Evolutionary conservation across 768 basidiomycete genomes (phyloP).

Genomic region (Mycena rosella): DNA sequence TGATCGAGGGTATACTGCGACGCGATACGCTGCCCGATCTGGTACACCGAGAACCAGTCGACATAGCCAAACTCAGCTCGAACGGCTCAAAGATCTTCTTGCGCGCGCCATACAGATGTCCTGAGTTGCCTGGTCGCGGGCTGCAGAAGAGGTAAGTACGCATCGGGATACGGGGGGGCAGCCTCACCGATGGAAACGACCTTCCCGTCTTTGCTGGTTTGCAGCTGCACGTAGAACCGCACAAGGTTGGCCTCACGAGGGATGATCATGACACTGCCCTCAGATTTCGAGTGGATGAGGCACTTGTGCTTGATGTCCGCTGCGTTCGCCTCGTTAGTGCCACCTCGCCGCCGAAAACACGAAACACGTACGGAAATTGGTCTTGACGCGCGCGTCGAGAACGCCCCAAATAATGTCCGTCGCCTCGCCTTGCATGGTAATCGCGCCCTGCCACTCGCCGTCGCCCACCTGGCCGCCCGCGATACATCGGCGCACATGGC

Average conservation of each 20-base stretch:
- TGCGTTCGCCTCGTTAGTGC: not conserved
- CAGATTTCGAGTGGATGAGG: conserved; percentile 60
- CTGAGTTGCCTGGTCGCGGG: conserved; percentile 34
- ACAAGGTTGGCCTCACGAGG: conserved; percentile 63
- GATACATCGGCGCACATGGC: conserved; percentile 53
- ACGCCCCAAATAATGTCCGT: conserved; percentile 66
- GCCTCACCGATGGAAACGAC: conserved; percentile 29
- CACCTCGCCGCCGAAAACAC: too few relatives aligned
- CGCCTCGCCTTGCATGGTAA: conserved; percentile 64
- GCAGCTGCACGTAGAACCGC: conserved; percentile 65
- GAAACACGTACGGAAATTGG: conserved; percentile 63
- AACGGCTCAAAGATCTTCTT: conserved; percentile 43
- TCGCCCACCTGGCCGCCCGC: conserved; percentile 35
- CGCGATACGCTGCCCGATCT: conserved; percentile 57
- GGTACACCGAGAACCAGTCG: conserved; percentile 55
- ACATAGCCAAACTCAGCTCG: conserved; percentile 42
- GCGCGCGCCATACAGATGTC: conserved; percentile 39
- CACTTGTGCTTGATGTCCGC: conserved; percentile 62
- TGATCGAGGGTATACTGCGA: conserved; percentile 50
- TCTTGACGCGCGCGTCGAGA: conserved; percentile 57
- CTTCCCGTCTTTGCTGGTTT: conserved; percentile 28
- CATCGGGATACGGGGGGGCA: not conserved
- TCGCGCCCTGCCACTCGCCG: conserved; percentile 50
- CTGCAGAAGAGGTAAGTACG: not conserved
- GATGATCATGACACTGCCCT: conserved; percentile 63